phyloP scores from a whole-genome alignment of 2,329 filamentous ascomycete genomes.

The Chaetomiaceae sp. region DNA sequence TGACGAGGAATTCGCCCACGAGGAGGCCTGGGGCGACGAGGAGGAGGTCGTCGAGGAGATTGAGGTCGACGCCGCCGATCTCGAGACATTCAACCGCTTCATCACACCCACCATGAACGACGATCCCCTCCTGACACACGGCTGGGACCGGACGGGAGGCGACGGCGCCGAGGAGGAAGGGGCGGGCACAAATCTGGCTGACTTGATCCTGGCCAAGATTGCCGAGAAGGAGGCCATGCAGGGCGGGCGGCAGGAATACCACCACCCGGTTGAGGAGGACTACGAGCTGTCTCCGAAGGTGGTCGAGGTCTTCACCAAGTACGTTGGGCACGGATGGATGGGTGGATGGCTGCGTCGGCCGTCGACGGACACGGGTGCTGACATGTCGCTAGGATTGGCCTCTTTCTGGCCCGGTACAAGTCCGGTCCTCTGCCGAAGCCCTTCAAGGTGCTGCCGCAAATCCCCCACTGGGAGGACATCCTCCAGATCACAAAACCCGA shows the following conservation, averaged over 20 bases:
- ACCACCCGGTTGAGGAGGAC: conserved; percentile 62
- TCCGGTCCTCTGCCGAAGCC: conserved; percentile 95
- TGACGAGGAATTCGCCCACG: conserved; percentile 47
- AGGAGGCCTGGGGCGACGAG: conserved; percentile 72
- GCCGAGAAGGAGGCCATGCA: conserved; percentile 71
- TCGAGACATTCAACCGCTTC: conserved; percentile 89
- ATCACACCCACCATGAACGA: conserved; percentile 67
- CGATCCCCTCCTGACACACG: conserved; percentile 67
- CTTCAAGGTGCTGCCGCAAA: conserved; percentile 91
- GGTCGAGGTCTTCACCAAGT: conserved; percentile 90
- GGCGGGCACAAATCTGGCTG: conserved; percentile 74
- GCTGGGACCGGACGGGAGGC: conserved; percentile 43
- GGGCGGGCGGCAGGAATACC: conserved; percentile 15
- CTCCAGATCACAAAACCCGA: conserved; percentile 25
- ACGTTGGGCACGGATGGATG: conserved; percentile 28
- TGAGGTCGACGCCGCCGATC: conserved; percentile 82
- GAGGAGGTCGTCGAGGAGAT: conserved; percentile 66
- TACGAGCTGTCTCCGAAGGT: conserved; percentile 87
- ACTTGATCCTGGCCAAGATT: conserved; percentile 92
- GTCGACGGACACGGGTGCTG: conserved; percentile 15
- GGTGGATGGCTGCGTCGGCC: conserved; percentile 14
- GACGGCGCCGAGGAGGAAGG: conserved; percentile 41
- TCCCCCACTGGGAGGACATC: conserved; percentile 79
- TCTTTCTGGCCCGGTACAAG: conserved; percentile 88
- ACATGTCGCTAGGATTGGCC: conserved; percentile 58